Conservation (phyloP, 2,329 filamentous ascomycete genomes). For the Epichloe gansuensis region DNA sequence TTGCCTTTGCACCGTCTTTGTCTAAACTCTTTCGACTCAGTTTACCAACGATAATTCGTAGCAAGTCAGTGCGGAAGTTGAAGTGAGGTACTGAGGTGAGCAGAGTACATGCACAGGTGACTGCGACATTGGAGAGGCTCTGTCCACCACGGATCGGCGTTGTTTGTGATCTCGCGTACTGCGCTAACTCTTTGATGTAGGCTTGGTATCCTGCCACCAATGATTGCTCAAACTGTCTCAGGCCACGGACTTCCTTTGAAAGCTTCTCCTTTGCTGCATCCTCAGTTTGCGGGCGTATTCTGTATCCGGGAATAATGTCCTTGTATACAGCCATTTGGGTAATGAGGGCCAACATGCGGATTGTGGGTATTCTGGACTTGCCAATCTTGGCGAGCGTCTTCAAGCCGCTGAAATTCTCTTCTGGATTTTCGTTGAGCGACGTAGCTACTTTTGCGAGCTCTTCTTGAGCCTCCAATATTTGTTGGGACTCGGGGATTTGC, state of each 20-base stretch:
- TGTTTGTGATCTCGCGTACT: conserved; percentile 47
- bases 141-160: conserved; percentile 26
- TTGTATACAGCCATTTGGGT: conserved; percentile 88
- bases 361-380: conserved; percentile 52
- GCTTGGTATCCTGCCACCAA: conserved; percentile 73
- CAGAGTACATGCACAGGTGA: conserved; percentile 74
- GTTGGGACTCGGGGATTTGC: conserved; percentile 59
- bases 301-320: conserved; percentile 90
- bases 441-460: conserved; percentile 75
- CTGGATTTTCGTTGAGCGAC: conserved; percentile 79
- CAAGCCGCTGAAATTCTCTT: conserved; percentile 73
- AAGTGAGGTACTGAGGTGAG: conserved; percentile 82
- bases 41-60: conserved; percentile 78
- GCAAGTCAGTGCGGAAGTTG: conserved; percentile 81
- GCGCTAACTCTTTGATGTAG: conserved; percentile 66
- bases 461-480: conserved; percentile 80
- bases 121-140: conserved; percentile 58
- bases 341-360: conserved; percentile 75
- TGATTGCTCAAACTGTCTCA: conserved; percentile 77
- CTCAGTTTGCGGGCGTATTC: conserved; percentile 72
- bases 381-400: conserved; percentile 65
- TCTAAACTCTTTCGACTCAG: conserved; percentile 62
- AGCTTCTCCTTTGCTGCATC: conserved; percentile 66
- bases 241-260: conserved; percentile 77
- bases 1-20: conserved; percentile 63